Conservation (phyloP, 169 alveolate genomes). For the Plasmodium relictum region DNA sequence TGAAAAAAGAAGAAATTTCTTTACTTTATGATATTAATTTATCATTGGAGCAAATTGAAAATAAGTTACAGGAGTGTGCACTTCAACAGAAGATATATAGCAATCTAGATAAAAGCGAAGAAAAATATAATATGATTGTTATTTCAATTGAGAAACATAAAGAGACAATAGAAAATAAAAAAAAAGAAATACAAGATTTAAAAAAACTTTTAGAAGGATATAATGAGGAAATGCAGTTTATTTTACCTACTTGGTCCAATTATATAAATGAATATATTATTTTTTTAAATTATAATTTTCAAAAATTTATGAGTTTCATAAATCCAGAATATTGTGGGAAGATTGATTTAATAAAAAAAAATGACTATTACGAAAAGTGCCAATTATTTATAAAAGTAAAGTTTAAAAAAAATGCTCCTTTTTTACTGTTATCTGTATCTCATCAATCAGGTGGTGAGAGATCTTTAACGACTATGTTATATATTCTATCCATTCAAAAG, state of each 20-base stretch:
- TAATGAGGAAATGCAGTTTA: constrained; percentile 15
- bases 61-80: constrained; percentile 78
- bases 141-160: constrained; percentile 64
- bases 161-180: constrained; percentile 59
- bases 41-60: constrained; percentile 78
- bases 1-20: constrained; percentile 52
- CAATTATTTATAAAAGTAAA: constrained; percentile 79
- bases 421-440: constrained; percentile 81
- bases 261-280: constrained; percentile 76
- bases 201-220: constrained; percentile 5
- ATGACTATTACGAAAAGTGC: constrained; percentile 79
- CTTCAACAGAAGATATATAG: constrained; percentile 78
- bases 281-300: constrained; percentile 79
- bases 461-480: constrained; percentile 86
- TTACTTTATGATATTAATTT: constrained; percentile 65
- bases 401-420: constrained; percentile 79
- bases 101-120: constrained; percentile 75
- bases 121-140: constrained; percentile 77
- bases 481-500: constrained; percentile 83
- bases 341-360: constrained; percentile 79
- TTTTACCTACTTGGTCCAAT: constrained; percentile 73
- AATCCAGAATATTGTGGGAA: constrained; percentile 83
- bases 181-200: constrained; percentile 41
- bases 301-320: constrained; percentile 79
- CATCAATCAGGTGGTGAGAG: constrained; percentile 88